These are phyloP conservation scores for Geotrichum carabidarum DNA, from an alignment of 1,139 yeast species.

Conservation along the genomic window DNA sequence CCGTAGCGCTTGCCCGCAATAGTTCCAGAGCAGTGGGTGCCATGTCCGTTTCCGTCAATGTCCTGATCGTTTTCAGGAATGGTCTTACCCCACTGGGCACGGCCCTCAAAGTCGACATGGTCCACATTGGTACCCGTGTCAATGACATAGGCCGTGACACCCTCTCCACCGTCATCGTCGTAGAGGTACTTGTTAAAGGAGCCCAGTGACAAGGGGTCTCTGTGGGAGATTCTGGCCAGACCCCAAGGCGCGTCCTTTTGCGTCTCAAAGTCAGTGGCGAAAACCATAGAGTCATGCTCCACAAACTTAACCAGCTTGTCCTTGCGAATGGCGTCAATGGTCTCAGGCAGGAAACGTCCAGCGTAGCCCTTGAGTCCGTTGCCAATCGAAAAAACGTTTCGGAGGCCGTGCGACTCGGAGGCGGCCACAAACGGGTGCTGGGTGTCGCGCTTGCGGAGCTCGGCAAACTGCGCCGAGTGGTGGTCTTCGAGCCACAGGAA, in stretches of 20 bases:
- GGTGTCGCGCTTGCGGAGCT: slow-evolving; percentile 18
- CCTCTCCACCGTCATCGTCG: slow-evolving; percentile 77
- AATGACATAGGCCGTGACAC: slow-evolving; percentile 79
- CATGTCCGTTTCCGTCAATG: slow-evolving; percentile 91
- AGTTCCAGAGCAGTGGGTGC: slow-evolving; percentile 56
- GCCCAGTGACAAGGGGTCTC: slow-evolving; percentile 50
- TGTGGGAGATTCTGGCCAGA: slow-evolving; percentile 86
- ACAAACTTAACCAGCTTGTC: slow-evolving; percentile 53
- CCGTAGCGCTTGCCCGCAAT: slow-evolving; percentile 57
- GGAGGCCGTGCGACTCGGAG: slow-evolving; percentile 48
- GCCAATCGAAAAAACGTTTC: slow-evolving; percentile 60
- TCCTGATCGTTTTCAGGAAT: slow-evolving; percentile 80
- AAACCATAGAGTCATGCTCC: slow-evolving; percentile 75
- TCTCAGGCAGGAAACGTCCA: slow-evolving; percentile 69
- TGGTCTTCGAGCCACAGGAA: slow-evolving; percentile 20
- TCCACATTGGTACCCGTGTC: slow-evolving; percentile 82
- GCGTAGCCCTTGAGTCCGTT: slow-evolving; percentile 40
- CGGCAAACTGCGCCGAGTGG: slow-evolving; percentile 7
- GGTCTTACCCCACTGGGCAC: slow-evolving; percentile 93
- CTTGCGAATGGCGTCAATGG: slow-evolving; percentile 49
- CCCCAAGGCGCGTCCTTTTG: slow-evolving; percentile 97
- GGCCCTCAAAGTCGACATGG: slow-evolving; percentile 78
- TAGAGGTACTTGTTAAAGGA: slow-evolving; percentile 77
- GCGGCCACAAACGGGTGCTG: slow-evolving; percentile 43
- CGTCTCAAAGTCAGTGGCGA: slow-evolving; percentile 55